Conservation (phyloP, 2,329 filamentous ascomycete species). For the Beauveria scarabaeidicola region DNA sequence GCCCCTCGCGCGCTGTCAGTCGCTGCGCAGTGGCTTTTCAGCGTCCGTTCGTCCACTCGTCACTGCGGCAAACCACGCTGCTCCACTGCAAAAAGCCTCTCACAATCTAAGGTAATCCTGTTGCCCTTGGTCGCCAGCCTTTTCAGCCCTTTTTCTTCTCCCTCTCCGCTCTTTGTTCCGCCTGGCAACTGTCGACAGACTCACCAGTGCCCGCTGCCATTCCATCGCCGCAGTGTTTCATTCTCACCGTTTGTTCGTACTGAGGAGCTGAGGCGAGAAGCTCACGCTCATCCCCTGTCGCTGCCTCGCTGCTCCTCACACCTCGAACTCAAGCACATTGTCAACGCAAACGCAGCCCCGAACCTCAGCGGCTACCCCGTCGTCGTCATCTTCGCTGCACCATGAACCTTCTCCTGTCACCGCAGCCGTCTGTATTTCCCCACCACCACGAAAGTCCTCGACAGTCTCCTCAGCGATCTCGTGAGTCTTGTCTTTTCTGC, state of each 20-base stretch:
- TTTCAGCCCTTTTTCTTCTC: slow-evolving; percentile 9
- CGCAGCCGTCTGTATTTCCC: slow-evolving; percentile 51
- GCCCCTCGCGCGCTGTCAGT: too few species aligned
- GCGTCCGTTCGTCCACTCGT: neutral
- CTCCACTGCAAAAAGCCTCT: slow-evolving; percentile 10
- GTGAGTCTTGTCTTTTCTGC: slow-evolving; percentile 32
- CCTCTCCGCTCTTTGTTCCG: neutral
- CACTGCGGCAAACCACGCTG: slow-evolving; percentile 6
- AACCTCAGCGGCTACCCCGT: neutral
- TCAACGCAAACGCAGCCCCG: slow-evolving; percentile 6
- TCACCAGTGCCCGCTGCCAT: neutral
- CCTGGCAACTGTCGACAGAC: neutral
- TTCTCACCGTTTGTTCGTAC: too few species aligned
- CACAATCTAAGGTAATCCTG: slow-evolving; percentile 5
- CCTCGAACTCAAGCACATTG: neutral
- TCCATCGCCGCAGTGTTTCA: neutral
- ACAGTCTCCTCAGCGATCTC: slow-evolving; percentile 45
- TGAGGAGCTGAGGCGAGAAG: slow-evolving; percentile 3
- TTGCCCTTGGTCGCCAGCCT: slow-evolving; percentile 4
- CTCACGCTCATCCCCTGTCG: neutral
- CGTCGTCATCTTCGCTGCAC: slow-evolving; percentile 17
- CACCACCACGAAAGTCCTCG: slow-evolving; percentile 49
- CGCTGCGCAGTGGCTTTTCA: neutral
- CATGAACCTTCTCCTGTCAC: slow-evolving; percentile 56
- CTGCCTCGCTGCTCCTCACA: slow-evolving; percentile 5